phyloP scores from a whole-genome alignment of 2,329 filamentous ascomycete species.

The Pochonia chlamydosporia region DNA sequence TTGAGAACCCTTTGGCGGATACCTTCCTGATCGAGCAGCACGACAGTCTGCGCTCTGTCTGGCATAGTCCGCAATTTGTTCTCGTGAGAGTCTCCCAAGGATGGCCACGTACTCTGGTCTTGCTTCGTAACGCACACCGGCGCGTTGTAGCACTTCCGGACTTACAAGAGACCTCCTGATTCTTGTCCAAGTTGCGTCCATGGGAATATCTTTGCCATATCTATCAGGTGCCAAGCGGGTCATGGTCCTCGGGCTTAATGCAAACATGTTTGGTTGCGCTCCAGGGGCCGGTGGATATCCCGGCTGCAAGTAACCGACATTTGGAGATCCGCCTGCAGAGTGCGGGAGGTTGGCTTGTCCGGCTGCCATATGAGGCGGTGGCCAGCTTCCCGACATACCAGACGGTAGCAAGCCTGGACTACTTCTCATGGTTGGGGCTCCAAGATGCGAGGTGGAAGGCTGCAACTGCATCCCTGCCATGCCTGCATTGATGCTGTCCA shows the following conservation, averaged over 20 bases:
- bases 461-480: constrained; percentile 37
- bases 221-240: constrained; percentile 49
- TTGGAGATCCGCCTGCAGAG: constrained; percentile 18
- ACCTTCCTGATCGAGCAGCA: constrained; percentile 25
- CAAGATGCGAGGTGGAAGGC: constrained; percentile 26
- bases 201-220: constrained; percentile 48
- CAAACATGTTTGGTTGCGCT: constrained; percentile 1
- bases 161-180: constrained; percentile 49
- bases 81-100: constrained; percentile 46
- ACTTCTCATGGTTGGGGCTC: constrained; percentile 26
- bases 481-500: constrained; percentile 35
- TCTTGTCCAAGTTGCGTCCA: constrained; percentile 53
- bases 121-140: constrained; percentile 53
- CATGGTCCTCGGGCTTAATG: constrained; percentile 22
- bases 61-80: constrained; percentile 47
- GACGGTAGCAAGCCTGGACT: constrained; percentile 28
- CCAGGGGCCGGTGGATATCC: background rate
- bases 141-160: constrained; percentile 46
- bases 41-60: constrained; percentile 42
- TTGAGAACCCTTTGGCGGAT: constrained; percentile 9
- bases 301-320: constrained; percentile 19
- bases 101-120: constrained; percentile 54
- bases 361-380: constrained; percentile 15
- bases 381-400: constrained; percentile 22
- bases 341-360: constrained; percentile 27